Evolutionary conservation across 139 green algal species (phyloP).

Genomic region (Pseudopediastrum boryanum): DNA sequence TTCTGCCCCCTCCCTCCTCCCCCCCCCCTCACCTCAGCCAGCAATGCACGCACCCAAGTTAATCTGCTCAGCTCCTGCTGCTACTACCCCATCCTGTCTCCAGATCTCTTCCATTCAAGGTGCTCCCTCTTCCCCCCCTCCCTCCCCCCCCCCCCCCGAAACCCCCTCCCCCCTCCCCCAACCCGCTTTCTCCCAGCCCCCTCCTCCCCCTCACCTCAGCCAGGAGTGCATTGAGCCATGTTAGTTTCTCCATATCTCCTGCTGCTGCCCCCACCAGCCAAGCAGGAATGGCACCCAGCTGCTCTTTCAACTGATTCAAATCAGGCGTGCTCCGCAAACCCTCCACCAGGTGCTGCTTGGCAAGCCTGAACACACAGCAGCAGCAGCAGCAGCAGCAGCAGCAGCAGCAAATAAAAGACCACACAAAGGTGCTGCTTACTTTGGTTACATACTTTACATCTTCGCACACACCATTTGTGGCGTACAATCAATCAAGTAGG

Average conservation of each 20-base stretch:
- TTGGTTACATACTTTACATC: too few relatives aligned
- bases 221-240: constrained; percentile 29
- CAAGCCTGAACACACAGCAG: neutral
- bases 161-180: too few relatives aligned
- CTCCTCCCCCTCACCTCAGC: too few relatives aligned
- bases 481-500: too few relatives aligned
- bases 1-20: neutral
- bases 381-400: neutral
- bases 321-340: too few relatives aligned
- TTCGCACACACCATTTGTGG: too few relatives aligned
- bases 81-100: neutral
- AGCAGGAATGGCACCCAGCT: constrained; percentile 7
- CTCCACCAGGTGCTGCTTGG: constrained; percentile 14
- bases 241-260: constrained; percentile 13
- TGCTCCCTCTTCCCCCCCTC: neutral
- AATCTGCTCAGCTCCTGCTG: neutral
- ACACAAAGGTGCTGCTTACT: too few relatives aligned
- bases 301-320: neutral
- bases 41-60: neutral
- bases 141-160: too few relatives aligned
- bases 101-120: neutral
- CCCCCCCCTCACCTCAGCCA: neutral
- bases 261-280: constrained; percentile 19
- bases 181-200: too few relatives aligned
- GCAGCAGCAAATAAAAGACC: neutral